A percentile compares a stretch with the other conserved stretches of the same genome.
Conservation (phyloP, 2,329 filamentous ascomycete species). For the Hortaea werneckii region DNA sequence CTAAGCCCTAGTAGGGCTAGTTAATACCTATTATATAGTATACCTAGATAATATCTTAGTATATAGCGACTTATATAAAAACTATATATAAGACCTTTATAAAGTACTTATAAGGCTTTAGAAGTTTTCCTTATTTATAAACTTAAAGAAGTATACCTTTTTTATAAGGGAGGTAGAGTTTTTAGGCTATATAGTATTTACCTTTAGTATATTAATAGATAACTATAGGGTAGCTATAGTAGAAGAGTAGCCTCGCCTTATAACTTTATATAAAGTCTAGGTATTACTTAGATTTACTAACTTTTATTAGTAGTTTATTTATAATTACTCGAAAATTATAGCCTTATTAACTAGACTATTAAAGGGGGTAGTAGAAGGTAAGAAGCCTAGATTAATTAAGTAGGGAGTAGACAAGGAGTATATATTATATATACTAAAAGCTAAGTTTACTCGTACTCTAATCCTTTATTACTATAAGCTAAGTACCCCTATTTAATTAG, state of each 20-base stretch:
- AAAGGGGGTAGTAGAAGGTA: not conserved
- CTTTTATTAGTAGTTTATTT: constrained; percentile 8
- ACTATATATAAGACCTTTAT: constrained; percentile 18
- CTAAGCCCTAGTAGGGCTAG: constrained; percentile 11
- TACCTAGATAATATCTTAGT: constrained; percentile 22
- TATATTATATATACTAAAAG: constrained; percentile 3
- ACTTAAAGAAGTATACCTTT: constrained; percentile 22
- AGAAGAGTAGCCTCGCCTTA: constrained; percentile 6
- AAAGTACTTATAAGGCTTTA: constrained; percentile 17
- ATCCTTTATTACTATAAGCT: constrained; percentile 5
- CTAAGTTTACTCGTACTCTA: constrained; percentile 1
- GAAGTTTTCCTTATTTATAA: constrained; percentile 7
- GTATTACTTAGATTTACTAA: constrained; percentile 11
- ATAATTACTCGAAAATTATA: constrained; percentile 6
- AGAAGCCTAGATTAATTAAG: constrained; percentile 2
- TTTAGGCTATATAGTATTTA: constrained; percentile 21
- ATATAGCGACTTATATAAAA: constrained; percentile 14
- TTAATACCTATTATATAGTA: constrained; percentile 14
- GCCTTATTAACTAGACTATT: constrained; percentile 5
- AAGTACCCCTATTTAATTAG: not conserved
- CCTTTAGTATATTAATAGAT: constrained; percentile 19
- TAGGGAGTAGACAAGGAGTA: constrained; percentile 3
- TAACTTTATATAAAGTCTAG: constrained; percentile 1
- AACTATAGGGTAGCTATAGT: constrained; percentile 17
- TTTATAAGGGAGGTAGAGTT: constrained; percentile 19